phyloP scores from a whole-genome alignment of 306 rosid genomes.

The Inga leiocalycina region DNA sequence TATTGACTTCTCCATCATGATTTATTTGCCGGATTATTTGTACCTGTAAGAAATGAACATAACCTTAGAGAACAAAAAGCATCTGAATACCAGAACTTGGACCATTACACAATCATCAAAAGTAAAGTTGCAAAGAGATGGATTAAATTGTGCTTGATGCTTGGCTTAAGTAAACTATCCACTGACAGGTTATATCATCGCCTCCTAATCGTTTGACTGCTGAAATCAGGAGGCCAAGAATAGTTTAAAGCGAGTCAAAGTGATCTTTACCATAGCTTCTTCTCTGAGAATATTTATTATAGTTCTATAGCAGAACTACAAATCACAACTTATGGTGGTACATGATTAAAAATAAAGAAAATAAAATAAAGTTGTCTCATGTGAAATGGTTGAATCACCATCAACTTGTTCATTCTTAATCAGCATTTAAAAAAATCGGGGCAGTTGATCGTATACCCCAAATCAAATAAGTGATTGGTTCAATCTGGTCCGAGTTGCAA shows the following conservation, averaged over 20 bases:
- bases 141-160: neutral
- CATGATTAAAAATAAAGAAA: no score
- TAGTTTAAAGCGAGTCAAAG: neutral
- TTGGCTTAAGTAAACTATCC: neutral
- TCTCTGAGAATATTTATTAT: no score
- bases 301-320: no score
- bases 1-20: constrained; percentile 97
- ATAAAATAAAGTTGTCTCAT: no score
- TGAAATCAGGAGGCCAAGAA: neutral
- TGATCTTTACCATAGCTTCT: neutral
- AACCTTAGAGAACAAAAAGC: neutral
- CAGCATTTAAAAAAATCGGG: no score
- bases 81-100: neutral
- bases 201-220: neutral
- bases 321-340: no score
- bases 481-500: no score
- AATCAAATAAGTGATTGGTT: no score
- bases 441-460: no score
- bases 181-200: neutral
- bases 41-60: constrained; percentile 46
- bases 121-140: neutral
- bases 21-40: constrained; percentile 97
- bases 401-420: no score
- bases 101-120: neutral
- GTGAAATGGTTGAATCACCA: no score